phyloP scores from a whole-genome alignment of 169 alveolate genomes.

The Babesia ovata region DNA sequence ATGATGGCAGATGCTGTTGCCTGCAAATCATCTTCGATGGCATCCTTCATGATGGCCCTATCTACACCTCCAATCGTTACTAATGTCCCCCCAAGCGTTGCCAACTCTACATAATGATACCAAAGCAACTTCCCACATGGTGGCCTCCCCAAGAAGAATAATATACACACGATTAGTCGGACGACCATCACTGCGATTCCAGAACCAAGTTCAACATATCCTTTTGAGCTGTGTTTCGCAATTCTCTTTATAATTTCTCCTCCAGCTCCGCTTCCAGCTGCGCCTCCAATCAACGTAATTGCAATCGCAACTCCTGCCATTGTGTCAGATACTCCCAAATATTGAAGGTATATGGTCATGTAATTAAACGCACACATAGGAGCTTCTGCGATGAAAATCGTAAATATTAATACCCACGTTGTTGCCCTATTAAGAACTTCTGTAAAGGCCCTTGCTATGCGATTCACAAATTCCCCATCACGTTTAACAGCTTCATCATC shows the following conservation, averaged over 20 bases:
- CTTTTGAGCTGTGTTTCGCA: constrained; percentile 71
- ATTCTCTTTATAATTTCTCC: constrained; percentile 83
- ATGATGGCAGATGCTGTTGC: constrained; percentile 83
- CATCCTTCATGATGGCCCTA: constrained; percentile 86
- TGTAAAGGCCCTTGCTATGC: neutral
- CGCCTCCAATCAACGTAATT: constrained; percentile 83
- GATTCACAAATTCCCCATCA: neutral
- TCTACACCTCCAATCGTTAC: constrained; percentile 89
- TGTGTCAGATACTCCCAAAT: constrained; percentile 83
- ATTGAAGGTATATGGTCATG: constrained; percentile 87
- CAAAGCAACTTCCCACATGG: constrained; percentile 59
- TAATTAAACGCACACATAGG: constrained; percentile 88
- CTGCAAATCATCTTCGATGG: constrained; percentile 83
- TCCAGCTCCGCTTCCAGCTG: constrained; percentile 88
- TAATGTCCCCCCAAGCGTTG: constrained; percentile 84
- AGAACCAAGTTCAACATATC: constrained; percentile 85
- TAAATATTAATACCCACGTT: neutral
- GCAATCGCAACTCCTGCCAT: constrained; percentile 86
- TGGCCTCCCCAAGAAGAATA: constrained; percentile 69
- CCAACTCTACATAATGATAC: constrained; percentile 68
- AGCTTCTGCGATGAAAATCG: constrained; percentile 79
- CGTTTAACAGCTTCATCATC: neutral
- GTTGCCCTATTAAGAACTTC: neutral
- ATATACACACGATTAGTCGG: constrained; percentile 73
- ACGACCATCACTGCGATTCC: constrained; percentile 77